These are phyloP conservation scores for Cyanidioschyzon merolae DNA, from an alignment of 23 red algal species.

Conservation along the genomic window DNA sequence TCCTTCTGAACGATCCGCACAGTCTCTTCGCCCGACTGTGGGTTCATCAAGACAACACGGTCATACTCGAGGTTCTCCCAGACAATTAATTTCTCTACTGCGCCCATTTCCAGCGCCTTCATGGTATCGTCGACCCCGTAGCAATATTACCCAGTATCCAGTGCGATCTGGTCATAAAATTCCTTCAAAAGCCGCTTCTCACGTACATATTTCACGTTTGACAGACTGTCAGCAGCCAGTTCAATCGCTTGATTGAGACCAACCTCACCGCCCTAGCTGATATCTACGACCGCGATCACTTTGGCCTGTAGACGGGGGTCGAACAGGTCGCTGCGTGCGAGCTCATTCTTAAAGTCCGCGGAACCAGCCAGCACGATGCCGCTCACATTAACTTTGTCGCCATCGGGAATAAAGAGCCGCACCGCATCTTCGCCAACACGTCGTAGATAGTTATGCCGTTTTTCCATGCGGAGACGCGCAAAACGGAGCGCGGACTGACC, in stretches of 20 bases:
- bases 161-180: conserved; percentile 92
- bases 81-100: conserved; percentile 82
- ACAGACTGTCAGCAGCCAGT: conserved; percentile 72
- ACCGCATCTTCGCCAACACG: conserved; percentile 84
- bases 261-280: conserved; percentile 94
- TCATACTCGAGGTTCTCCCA: conserved; percentile 93
- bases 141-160: conserved; percentile 86
- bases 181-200: conserved; percentile 84
- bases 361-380: conserved; percentile 91
- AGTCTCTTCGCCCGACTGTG: conserved; percentile 64
- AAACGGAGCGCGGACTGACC: conserved; percentile 97
- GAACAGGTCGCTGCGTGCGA: conserved; percentile 80
- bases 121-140: conserved; percentile 86
- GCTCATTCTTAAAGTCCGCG: conserved; percentile 96
- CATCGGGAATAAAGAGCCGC: conserved; percentile 81
- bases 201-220: conserved; percentile 94
- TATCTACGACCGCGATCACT: conserved; percentile 82
- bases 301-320: conserved; percentile 88
- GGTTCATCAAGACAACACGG: conserved; percentile 72
- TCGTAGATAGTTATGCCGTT: conserved; percentile 92
- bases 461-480: conserved; percentile 82
- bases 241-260: conserved; percentile 99
- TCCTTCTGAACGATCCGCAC: conserved; percentile 71
- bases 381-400: conserved; percentile 85
- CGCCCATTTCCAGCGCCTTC: conserved; percentile 77